These are phyloP conservation scores for Rhodotorula kratochvilovae DNA, from an alignment of 768 basidiomycete species.

Conservation along the genomic window DNA sequence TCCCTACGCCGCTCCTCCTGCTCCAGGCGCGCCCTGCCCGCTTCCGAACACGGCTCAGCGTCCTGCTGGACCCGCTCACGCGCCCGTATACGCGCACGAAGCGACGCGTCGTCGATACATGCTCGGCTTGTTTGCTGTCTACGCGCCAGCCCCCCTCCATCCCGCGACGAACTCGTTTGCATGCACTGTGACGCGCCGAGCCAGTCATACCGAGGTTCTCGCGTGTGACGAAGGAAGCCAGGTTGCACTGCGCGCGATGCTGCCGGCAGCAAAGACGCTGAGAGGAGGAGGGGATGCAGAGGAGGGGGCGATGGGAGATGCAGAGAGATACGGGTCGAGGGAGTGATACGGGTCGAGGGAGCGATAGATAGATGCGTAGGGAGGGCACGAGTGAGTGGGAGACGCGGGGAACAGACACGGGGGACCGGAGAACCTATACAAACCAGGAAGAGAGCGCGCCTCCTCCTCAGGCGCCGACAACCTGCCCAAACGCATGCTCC, in stretches of 20 bases:
- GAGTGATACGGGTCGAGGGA: too few species aligned
- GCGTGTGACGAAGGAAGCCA: too few species aligned
- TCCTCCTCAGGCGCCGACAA: neutral
- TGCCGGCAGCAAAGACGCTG: neutral
- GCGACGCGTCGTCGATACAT: neutral
- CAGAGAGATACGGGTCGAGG: too few species aligned
- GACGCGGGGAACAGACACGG: too few species aligned
- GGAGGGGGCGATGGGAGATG: too few species aligned
- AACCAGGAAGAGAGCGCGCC: neutral
- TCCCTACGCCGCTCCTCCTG: neutral
- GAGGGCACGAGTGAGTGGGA: neutral
- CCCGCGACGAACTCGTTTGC: too few species aligned
- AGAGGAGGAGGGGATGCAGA: neutral
- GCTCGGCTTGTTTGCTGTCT: neutral
- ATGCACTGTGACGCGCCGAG: too few species aligned
- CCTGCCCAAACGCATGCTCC: neutral
- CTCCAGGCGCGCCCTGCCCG: neutral
- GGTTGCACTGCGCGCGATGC: neutral
- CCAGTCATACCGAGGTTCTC: too few species aligned
- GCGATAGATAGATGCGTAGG: neutral
- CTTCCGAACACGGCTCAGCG: neutral
- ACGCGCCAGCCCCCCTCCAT: neutral
- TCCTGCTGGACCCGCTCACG: neutral
- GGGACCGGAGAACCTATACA: neutral
- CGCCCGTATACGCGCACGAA: neutral